A percentile compares a stretch with the other conserved stretches of the same genome.
Conservation (phyloP, 495 filamentous ascomycete genomes). For the Podospora bellae-mahoneyi region DNA sequence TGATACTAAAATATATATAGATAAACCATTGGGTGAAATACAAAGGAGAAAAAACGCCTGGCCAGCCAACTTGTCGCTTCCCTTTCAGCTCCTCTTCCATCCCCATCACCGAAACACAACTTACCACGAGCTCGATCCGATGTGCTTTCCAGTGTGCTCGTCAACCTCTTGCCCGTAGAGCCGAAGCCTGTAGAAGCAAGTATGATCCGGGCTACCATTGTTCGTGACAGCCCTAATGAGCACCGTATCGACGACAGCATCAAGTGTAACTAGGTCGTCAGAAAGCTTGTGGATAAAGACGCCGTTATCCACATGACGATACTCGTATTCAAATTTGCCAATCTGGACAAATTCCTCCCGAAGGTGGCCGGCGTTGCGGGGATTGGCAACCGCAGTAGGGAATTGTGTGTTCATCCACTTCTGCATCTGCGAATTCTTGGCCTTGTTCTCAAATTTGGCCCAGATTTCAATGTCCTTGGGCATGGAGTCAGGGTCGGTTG, state of each 20-base stretch:
- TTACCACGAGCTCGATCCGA: not conserved
- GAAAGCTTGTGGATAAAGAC: constrained; percentile 51
- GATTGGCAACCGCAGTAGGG: constrained; percentile 25
- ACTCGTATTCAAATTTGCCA: constrained; percentile 51
- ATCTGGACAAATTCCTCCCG: constrained; percentile 48
- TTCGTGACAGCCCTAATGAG: constrained; percentile 52
- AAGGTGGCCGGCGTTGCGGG: constrained; percentile 32
- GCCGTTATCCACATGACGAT: constrained; percentile 39
- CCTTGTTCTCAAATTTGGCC: constrained; percentile 40
- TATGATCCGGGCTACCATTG: constrained; percentile 51
- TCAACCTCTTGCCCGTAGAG: constrained; percentile 47
- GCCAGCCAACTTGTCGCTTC: not conserved
- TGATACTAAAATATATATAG: not conserved
- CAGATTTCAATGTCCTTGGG: constrained; percentile 62
- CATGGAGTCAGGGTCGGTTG: constrained; percentile 52
- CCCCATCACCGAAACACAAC: not conserved
- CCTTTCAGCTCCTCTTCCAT: not conserved
- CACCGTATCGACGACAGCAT: constrained; percentile 39
- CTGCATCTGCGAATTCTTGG: not conserved
- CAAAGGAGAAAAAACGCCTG: not conserved
- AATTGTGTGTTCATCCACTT: not conserved
- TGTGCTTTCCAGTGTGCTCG: not conserved
- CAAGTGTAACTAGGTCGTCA: constrained; percentile 35
- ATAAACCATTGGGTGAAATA: not conserved
- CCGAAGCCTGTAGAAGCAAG: constrained; percentile 60